Conservation (phyloP, 352 stramenopile genomes). For the Globisporangium parvum region DNA sequence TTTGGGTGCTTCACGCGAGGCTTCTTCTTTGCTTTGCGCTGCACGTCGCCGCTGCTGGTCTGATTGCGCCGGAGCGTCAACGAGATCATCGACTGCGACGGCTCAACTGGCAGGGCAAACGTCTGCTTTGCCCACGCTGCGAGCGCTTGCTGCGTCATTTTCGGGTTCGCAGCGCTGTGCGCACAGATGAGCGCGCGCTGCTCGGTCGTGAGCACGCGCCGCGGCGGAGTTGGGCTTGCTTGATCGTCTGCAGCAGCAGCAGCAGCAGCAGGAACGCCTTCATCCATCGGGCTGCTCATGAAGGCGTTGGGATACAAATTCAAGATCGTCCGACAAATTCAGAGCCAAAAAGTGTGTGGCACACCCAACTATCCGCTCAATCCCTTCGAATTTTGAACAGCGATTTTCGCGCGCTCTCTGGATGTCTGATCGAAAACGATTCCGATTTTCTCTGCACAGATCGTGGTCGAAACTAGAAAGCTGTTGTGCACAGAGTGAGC, state of each 20-base stretch:
- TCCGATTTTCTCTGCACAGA: too few species aligned
- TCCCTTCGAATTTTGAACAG: too few species aligned
- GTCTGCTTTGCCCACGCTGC: constrained; percentile 66
- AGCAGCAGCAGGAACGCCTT: too few species aligned
- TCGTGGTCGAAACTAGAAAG: neutral
- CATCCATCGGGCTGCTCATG: too few species aligned
- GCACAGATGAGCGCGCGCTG: constrained; percentile 78
- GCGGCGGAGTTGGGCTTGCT: neutral
- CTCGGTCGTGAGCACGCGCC: constrained; percentile 50
- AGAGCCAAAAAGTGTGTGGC: too few species aligned
- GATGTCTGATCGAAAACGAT: too few species aligned
- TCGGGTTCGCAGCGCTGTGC: constrained; percentile 61
- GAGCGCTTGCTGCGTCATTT: constrained; percentile 65
- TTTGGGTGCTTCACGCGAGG: constrained; percentile 14
- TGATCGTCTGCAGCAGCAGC: too few species aligned
- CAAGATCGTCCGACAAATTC: too few species aligned
- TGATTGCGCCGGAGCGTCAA: constrained; percentile 31
- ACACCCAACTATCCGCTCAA: too few species aligned
- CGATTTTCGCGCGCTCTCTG: too few species aligned
- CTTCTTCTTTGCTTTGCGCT: constrained; percentile 44
- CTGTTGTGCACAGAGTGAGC: too few species aligned
- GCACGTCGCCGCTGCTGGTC: constrained; percentile 30
- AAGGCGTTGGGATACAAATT: too few species aligned
- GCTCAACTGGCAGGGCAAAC: constrained; percentile 57
- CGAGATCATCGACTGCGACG: constrained; percentile 78